Evolutionary conservation across 1,139 yeast genomes (phyloP).

Genomic region (Debaryomycetaceae sp.): DNA sequence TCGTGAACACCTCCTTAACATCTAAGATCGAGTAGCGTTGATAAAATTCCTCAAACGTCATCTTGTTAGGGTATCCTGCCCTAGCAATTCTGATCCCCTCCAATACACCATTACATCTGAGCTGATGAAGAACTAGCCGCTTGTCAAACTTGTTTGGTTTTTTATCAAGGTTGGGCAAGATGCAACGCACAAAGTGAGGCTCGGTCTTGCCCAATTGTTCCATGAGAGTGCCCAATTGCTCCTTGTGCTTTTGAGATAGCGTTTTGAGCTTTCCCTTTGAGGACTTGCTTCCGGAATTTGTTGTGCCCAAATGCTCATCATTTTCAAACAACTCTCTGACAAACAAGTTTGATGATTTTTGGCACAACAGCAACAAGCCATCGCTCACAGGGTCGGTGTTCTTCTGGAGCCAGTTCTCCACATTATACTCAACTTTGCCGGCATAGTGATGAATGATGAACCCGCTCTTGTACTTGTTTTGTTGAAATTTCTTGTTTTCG

Average conservation of each 20-base stretch:
- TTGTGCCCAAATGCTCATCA: conserved; percentile 17
- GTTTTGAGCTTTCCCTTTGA: conserved; percentile 52
- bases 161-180: conserved; percentile 81
- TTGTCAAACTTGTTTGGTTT: conserved; percentile 71
- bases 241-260: conserved; percentile 81
- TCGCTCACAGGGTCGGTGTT: conserved; percentile 93
- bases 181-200: conserved; percentile 97
- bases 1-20: conserved; percentile 42
- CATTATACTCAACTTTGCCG: conserved; percentile 87
- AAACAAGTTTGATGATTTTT: conserved; percentile 53
- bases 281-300: conserved; percentile 8
- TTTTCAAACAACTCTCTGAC: conserved; percentile 23
- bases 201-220: conserved; percentile 73
- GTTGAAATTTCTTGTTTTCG: conserved; percentile 55
- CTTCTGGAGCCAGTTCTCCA: conserved; percentile 91
- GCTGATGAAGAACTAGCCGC: conserved; percentile 74
- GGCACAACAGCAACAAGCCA: conserved; percentile 55
- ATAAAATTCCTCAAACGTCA: conserved; percentile 77
- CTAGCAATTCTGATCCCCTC: conserved; percentile 97
- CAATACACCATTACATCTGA: conserved; percentile 94
- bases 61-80: conserved; percentile 93
- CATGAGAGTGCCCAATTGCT: conserved; percentile 72
- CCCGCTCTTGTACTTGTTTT: conserved; percentile 65
- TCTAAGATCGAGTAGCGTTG: conserved; percentile 68
- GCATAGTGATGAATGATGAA: conserved; percentile 91